Conservation (phyloP, 306 rosid genomes). For the Delonix regia region DNA sequence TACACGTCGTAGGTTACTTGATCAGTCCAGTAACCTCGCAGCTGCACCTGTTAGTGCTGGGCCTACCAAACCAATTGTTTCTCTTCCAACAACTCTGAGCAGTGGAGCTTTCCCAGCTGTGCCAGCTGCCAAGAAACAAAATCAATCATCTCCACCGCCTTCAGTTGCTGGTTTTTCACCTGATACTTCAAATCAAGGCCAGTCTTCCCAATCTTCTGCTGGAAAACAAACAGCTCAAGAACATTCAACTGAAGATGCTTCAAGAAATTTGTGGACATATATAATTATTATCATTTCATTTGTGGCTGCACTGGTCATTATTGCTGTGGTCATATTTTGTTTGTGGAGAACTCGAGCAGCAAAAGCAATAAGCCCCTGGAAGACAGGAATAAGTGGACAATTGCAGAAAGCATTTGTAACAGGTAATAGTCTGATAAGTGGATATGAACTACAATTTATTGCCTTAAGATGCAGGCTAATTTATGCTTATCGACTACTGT, state of each 20-base stretch:
- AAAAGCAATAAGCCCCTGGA: conserved; percentile 80
- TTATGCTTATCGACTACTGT: conserved; percentile 13
- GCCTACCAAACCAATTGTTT: conserved; percentile 42
- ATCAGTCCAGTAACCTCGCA: conserved; percentile 68
- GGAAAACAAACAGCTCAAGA: conserved; percentile 29
- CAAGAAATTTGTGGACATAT: conserved; percentile 58
- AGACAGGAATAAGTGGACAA: conserved; percentile 95
- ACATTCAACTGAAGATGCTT: conserved; percentile 33
- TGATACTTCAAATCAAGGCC: not conserved
- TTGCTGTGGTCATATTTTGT: conserved; percentile 52
- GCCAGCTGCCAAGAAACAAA: conserved; percentile 43
- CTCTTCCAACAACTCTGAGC: conserved; percentile 64
- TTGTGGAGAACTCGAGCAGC: conserved; percentile 70
- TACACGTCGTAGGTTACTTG: conserved; percentile 76
- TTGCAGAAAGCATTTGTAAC: conserved; percentile 96
- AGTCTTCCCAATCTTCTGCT: not conserved
- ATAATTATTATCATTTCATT: conserved; percentile 46
- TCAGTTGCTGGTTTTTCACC: not conserved
- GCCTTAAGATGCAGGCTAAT: not conserved
- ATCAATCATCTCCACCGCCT: conserved; percentile 45
- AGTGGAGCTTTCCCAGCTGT: conserved; percentile 88
- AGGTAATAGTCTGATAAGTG: conserved; percentile 51
- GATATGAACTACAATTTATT: not conserved
- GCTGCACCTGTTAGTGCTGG: conserved; percentile 61
- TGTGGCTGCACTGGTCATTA: conserved; percentile 45